A percentile compares a stretch with the other conserved stretches of the same genome.
Conservation (phyloP, 441 rosid species). For the Gossypium lobatum region DNA sequence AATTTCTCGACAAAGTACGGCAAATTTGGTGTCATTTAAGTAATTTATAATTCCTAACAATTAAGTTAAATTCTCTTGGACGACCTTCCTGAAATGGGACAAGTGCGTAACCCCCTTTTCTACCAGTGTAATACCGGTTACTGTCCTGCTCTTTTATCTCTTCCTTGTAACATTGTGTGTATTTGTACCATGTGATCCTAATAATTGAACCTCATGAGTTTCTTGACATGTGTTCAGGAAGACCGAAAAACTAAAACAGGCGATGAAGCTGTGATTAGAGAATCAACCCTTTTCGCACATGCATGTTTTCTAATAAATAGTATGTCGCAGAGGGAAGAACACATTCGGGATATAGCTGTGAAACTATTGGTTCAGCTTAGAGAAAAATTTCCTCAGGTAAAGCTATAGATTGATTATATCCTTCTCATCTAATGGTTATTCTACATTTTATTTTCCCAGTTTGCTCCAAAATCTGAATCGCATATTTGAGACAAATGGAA, state of each 20-base stretch:
- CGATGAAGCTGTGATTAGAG: constrained; percentile 74
- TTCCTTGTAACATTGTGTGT: neutral
- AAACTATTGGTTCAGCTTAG: constrained; percentile 85
- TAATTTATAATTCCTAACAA: neutral
- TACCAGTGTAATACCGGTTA: neutral
- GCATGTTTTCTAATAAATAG: constrained; percentile 88
- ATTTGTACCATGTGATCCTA: neutral
- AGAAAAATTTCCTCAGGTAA: constrained; percentile 96
- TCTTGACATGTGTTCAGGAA: constrained; percentile 61
- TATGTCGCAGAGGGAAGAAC: constrained; percentile 96
- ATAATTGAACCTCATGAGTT: constrained; percentile 16
- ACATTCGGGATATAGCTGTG: constrained; percentile 78
- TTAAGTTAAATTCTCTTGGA: constrained; percentile 1
- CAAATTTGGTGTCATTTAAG: neutral
- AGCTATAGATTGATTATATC: neutral
- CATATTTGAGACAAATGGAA: constrained; percentile 18
- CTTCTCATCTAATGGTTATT: neutral
- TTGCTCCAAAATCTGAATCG: constrained; percentile 13
- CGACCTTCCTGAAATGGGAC: neutral
- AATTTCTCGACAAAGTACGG: neutral
- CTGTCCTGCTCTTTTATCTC: neutral
- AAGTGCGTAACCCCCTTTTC: neutral
- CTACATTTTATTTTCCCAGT: constrained; percentile 3
- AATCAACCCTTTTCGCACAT: constrained; percentile 73
- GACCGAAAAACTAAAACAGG: constrained; percentile 75